Evolutionary conservation across 495 filamentous ascomycete genomes (phyloP), one percentile per base, ranked within the genome.

Genomic region (Talaromyces liani): DNA sequence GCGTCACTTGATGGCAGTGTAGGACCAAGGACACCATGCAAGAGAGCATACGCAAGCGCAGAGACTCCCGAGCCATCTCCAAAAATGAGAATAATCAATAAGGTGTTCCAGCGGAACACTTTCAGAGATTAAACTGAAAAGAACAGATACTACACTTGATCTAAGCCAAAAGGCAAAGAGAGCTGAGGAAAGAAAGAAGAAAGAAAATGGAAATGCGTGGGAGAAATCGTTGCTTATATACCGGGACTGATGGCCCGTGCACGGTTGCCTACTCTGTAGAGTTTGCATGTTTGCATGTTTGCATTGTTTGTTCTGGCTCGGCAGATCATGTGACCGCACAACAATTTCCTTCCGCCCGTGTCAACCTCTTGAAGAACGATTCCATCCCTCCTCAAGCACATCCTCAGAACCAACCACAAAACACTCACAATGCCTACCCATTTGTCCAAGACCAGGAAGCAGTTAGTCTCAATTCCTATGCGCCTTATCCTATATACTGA

Each of bases 101-200:
- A 82, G 88, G 82, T 83, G 80, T 80, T 80, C 85, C 79, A 5
- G 45, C 41, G 72, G 86, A 75, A 77, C 73, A 79, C 79, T 84
- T 84, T 83, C 82, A 84, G 82, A 83, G 81, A 84, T 92, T 92
- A 92, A 91, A 92, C 89, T 93, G 88, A 92, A 92, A 92, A 95
- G 91, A 95, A 95, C 91, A 95, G 91, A 94, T 96, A 94, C 91
- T 93, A 94, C 90, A 94, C 91, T 93, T 93, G 91, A 94, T 93
- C 91, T 94, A 77, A 80, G 81, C 80, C 76, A 80, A 78, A 75
- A 74, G 79, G 75, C 77, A 82, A 82, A 79, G 80, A 83, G 78
- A 83, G 78, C 78, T 82, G 72, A 56, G 24, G 22, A 56, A 73
- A 80, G 66, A 77, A 79, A 72, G 76, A 79, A 80, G 73, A 73